Conservation (phyloP, 306 rosid genomes). For the Pyrus bretschneideri region DNA sequence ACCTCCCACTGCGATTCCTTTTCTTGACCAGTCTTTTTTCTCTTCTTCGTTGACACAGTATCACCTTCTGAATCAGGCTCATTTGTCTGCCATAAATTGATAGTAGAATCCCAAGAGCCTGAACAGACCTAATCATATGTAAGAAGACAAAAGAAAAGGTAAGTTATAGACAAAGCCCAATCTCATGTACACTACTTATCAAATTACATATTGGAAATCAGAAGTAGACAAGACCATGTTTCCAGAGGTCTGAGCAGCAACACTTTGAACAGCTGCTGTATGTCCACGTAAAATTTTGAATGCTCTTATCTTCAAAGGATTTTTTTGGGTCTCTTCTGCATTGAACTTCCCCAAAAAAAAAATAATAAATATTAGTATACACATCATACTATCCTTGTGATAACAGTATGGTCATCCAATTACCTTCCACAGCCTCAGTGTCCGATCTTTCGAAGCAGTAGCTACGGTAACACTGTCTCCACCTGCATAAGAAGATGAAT, state of each 20-base stretch:
- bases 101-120: constrained; percentile 88
- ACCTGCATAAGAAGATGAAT: constrained; percentile 18
- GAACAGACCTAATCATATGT: constrained; percentile 64
- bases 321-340: constrained; percentile 37
- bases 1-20: constrained; percentile 81
- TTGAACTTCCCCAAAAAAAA: constrained; percentile 38
- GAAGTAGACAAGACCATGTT: constrained; percentile 48
- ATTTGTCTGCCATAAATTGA: constrained; percentile 70
- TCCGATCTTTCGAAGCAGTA: constrained; percentile 84
- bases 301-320: constrained; percentile 47
- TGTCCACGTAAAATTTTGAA: constrained; percentile 84
- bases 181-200: neutral
- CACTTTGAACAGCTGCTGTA: constrained; percentile 65
- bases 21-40: constrained; percentile 45
- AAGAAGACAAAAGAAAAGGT: constrained; percentile 2
- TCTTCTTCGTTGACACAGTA: constrained; percentile 60
- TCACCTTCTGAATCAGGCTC: constrained; percentile 51
- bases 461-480: constrained; percentile 43
- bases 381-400: neutral
- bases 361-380: constrained; percentile 14
- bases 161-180: constrained; percentile 10
- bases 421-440: constrained; percentile 93
- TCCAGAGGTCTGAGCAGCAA: constrained; percentile 59
- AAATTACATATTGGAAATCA: neutral
- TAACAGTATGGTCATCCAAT: constrained; percentile 18